Conservation (phyloP, 768 basidiomycete genomes). For the Lentinula detonsa region DNA sequence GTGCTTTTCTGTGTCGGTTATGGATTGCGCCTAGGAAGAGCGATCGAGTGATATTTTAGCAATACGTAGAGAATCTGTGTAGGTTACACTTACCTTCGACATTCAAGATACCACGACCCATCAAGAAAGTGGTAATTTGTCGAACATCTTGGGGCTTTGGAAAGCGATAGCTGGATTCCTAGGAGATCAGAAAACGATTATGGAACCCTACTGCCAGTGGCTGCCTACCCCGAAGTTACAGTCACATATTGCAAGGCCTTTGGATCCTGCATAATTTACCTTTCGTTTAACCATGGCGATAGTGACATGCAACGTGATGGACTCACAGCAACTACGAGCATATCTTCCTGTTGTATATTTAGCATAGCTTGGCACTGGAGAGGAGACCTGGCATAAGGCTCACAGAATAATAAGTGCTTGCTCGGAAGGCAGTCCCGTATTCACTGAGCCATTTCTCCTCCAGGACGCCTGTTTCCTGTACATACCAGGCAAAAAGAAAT, state of each 20-base stretch:
- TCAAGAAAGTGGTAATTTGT: constrained; percentile 10
- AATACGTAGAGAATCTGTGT: too few species aligned
- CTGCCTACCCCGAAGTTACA: constrained; percentile 8
- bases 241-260: constrained; percentile 17
- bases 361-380: too few species aligned
- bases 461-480: background rate
- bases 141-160: constrained; percentile 16
- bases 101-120: constrained; percentile 19
- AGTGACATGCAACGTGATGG: background rate
- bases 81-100: constrained; percentile 15
- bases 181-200: background rate
- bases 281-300: background rate
- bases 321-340: background rate
- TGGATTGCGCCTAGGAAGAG: constrained; percentile 11
- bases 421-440: constrained; percentile 1
- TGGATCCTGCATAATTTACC: background rate
- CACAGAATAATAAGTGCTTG: background rate
- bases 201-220: too few species aligned
- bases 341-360: background rate
- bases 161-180: constrained; percentile 16
- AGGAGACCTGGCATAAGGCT: background rate
- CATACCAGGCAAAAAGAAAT: too few species aligned
- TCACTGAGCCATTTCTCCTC: background rate
- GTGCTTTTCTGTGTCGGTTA: constrained; percentile 25
- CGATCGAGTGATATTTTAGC: background rate